Evolutionary conservation across 345 rosid species (phyloP).

Genomic region (Gossypium stocksii): DNA sequence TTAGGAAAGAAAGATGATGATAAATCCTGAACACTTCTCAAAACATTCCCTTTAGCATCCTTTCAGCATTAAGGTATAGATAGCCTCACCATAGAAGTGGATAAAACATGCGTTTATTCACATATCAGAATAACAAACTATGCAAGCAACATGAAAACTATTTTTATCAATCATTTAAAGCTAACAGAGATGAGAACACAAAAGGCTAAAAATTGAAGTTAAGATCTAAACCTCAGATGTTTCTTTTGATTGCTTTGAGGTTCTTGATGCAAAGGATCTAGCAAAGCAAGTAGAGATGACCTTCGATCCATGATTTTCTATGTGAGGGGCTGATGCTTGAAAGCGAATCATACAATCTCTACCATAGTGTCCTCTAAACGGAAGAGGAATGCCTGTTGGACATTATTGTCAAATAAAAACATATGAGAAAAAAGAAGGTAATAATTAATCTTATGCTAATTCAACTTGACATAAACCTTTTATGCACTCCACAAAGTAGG

Average conservation of each 20-base stretch:
- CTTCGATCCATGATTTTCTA: conserved; percentile 23
- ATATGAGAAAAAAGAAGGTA: conserved; percentile 3
- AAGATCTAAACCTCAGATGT: conserved; percentile 54
- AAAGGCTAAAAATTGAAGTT: neutral
- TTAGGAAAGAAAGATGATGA: neutral
- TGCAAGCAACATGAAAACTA: neutral
- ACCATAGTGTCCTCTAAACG: conserved; percentile 17
- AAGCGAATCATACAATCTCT: conserved; percentile 21
- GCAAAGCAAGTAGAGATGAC: conserved; percentile 28
- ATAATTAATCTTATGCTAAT: neutral
- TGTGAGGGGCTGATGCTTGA: conserved; percentile 22
- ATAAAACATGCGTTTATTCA: neutral
- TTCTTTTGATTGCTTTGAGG: conserved; percentile 45
- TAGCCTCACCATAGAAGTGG: neutral
- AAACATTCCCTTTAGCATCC: neutral
- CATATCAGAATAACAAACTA: neutral
- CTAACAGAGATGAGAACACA: neutral
- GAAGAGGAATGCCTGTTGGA: conserved; percentile 41
- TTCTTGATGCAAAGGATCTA: conserved; percentile 65
- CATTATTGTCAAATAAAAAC: conserved; percentile 17
- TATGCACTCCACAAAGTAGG: neutral
- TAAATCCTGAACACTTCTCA: neutral
- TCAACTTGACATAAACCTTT: neutral
- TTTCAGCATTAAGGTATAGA: neutral
- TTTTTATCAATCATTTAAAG: neutral